These are phyloP conservation scores for Acanthamoeba sp. DNA, from an alignment of 208 protist genomes.

Conservation along the genomic window DNA sequence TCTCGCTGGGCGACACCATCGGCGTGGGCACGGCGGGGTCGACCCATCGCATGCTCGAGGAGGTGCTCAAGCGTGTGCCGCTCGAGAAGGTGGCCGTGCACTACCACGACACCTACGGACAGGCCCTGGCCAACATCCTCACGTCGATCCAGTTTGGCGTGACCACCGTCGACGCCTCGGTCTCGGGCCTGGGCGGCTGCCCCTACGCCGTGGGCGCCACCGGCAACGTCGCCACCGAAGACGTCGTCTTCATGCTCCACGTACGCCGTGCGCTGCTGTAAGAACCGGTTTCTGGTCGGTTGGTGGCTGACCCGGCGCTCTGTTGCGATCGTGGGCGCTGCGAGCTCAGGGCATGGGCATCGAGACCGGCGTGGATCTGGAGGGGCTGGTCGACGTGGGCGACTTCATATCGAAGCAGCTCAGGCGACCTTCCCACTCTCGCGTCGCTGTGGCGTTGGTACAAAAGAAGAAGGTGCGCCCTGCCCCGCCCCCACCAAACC, in stretches of 20 bases:
- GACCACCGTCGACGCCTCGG: slow-evolving; percentile 85
- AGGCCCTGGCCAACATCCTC: slow-evolving; percentile 91
- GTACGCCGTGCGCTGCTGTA: too few species aligned
- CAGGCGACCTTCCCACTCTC: slow-evolving; percentile 13
- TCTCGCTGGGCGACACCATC: slow-evolving; percentile 93
- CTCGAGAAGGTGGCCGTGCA: slow-evolving; percentile 88
- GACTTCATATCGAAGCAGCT: slow-evolving; percentile 36
- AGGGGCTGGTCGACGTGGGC: slow-evolving; percentile 8
- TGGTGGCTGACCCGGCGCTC: too few species aligned
- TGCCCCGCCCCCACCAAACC: too few species aligned
- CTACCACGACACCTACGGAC: slow-evolving; percentile 92
- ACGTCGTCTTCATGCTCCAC: slow-evolving; percentile 92
- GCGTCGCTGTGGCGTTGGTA: not conserved
- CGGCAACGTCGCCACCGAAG: slow-evolving; percentile 91
- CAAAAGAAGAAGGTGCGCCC: slow-evolving; percentile 28
- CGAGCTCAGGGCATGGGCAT: too few species aligned
- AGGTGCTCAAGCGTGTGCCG: slow-evolving; percentile 79
- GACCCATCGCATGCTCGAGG: slow-evolving; percentile 81
- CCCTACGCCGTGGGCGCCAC: slow-evolving; percentile 88
- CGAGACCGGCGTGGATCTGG: slow-evolving; percentile 5
- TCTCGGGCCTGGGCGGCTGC: slow-evolving; percentile 90
- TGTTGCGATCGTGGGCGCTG: too few species aligned
- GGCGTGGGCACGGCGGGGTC: slow-evolving; percentile 87
- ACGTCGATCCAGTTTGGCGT: slow-evolving; percentile 87
- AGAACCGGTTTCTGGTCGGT: too few species aligned